Conservation (phyloP, 371 early-diverging fungal genomes). For the Apophysomyces ossiformis region DNA sequence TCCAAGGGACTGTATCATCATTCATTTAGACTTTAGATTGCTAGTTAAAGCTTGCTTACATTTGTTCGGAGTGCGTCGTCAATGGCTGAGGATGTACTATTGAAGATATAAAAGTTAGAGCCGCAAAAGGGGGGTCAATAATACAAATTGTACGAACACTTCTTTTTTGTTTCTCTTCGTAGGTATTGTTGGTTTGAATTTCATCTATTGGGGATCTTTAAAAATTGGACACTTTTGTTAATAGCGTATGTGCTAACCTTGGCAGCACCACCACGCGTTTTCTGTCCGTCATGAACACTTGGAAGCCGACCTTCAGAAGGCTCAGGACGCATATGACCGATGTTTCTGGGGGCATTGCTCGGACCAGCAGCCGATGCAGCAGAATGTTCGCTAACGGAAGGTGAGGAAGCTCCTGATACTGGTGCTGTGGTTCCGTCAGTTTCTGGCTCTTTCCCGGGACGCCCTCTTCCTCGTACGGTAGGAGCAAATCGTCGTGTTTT, state of each 20-base stretch:
- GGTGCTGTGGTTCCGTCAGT: conserved; percentile 13
- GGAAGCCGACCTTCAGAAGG: conserved; percentile 41
- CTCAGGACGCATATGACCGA: conserved; percentile 49
- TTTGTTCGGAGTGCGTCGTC: conserved; percentile 38
- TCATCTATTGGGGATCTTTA: conserved; percentile 45
- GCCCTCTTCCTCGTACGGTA: conserved; percentile 24
- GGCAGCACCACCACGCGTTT: conserved; percentile 52
- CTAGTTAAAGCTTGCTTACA: conserved; percentile 11
- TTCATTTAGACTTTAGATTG: background rate
- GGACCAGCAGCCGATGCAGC: background rate
- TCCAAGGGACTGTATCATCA: conserved; percentile 22
- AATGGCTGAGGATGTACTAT: conserved; percentile 41
- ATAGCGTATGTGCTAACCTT: conserved; percentile 36
- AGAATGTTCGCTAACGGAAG: conserved; percentile 1
- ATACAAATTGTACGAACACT: conserved; percentile 44
- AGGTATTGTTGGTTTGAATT: conserved; percentile 70
- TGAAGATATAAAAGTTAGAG: background rate
- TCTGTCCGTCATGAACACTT: conserved; percentile 50
- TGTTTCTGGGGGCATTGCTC: conserved; percentile 13
- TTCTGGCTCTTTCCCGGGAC: background rate
- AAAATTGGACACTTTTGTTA: background rate
- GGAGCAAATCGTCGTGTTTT: conserved; percentile 47
- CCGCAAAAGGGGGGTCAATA: background rate
- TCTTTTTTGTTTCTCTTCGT: conserved; percentile 67
- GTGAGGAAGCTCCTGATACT: background rate